phyloP scores from a whole-genome alignment of 2,329 filamentous ascomycete genomes.

The Colletotrichum sp. region DNA sequence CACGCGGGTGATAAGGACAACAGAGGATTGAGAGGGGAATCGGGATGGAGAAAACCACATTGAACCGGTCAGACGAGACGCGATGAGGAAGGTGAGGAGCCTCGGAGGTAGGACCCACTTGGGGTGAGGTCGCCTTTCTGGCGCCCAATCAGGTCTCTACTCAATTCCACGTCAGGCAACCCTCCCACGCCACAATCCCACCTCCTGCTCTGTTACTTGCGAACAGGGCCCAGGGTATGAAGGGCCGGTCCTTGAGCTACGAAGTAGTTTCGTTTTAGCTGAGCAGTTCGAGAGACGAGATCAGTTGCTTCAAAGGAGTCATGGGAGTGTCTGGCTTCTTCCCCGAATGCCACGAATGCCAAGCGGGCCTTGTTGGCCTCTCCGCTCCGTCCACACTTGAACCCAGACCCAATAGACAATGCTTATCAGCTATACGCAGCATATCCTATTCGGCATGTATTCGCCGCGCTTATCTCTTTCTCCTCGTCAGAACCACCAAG shows the following conservation, averaged over 20 bases:
- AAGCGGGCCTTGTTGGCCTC: neutral
- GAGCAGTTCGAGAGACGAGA: neutral
- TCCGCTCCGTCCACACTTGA: neutral
- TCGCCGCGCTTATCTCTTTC: too few species aligned
- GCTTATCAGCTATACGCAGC: too few species aligned
- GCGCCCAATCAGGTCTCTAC: neutral
- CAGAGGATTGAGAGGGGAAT: neutral
- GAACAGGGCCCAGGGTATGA: neutral
- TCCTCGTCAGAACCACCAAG: too few species aligned
- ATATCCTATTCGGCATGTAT: too few species aligned
- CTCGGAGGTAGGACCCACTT: neutral
- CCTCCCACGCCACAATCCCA: neutral
- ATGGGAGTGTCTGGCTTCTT: neutral
- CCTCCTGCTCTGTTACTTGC: neutral
- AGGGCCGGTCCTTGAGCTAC: neutral
- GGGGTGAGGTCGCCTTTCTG: neutral
- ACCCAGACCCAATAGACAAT: too few species aligned
- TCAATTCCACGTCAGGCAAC: neutral
- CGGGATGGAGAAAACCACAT: rapidly evolving
- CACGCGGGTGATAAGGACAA: rapidly evolving
- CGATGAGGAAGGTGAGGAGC: neutral
- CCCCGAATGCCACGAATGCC: neutral
- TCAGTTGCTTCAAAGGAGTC: neutral
- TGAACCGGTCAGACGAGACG: neutral
- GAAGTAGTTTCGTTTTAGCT: neutral